phyloP scores from a whole-genome alignment of 1,284 basidiomycete genomes.

The Tranzscheliella williamsii region DNA sequence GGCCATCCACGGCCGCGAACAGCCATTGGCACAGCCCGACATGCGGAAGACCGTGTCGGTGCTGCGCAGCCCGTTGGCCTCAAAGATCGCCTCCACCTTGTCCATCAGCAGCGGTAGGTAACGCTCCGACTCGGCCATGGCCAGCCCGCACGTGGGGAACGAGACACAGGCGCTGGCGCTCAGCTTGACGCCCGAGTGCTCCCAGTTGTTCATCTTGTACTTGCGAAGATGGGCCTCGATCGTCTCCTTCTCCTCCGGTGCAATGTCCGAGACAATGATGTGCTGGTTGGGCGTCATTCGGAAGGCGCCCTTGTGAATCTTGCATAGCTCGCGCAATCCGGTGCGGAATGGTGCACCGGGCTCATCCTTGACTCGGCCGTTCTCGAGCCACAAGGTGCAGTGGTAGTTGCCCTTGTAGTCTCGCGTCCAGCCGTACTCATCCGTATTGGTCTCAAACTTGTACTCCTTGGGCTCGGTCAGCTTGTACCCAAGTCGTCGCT shows the following conservation, averaged over 20 bases:
- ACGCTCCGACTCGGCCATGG: conserved; percentile 92
- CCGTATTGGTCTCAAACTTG: conserved; percentile 85
- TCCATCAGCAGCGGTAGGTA: conserved; percentile 92
- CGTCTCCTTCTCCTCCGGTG: conserved; percentile 66
- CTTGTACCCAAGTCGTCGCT: conserved; percentile 80
- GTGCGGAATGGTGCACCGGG: conserved; percentile 88
- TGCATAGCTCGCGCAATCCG: conserved; percentile 86
- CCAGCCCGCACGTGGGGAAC: conserved; percentile 90
- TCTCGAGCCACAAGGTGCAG: conserved; percentile 94
- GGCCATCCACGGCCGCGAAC: conserved; percentile 79
- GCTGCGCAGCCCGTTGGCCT: conserved; percentile 86
- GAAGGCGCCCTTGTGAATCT: conserved; percentile 90
- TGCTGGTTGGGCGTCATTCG: conserved; percentile 88
- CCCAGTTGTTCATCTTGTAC: conserved; percentile 89
- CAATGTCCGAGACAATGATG: conserved; percentile 82
- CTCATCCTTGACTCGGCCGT: conserved; percentile 93
- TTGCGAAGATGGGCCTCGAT: conserved; percentile 80
- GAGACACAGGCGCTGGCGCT: conserved; percentile 76
- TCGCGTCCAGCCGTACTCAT: conserved; percentile 89
- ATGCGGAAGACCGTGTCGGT: conserved; percentile 97
- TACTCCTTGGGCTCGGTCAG: conserved; percentile 73
- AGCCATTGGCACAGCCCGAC: conserved; percentile 64
- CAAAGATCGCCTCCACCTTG: conserved; percentile 93
- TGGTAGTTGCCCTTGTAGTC: conserved; percentile 88
- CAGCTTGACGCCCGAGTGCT: conserved; percentile 77